Conservation (phyloP, 2,329 filamentous ascomycete genomes). For the Ophiocordyceps camponoti-floridani region DNA sequence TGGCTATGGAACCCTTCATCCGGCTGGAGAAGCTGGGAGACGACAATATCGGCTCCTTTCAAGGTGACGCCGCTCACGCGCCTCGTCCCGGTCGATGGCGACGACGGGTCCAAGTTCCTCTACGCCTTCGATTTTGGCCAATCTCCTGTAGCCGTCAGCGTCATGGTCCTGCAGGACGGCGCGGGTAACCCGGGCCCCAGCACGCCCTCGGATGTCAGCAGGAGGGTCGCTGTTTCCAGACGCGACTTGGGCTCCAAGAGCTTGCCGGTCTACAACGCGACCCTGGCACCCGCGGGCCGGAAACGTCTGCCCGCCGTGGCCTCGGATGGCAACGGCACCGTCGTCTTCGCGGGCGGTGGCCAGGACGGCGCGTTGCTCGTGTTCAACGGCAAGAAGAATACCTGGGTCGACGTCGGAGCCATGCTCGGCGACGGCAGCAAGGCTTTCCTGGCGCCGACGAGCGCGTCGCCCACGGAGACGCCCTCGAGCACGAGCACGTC, state of each 20-base stretch:
- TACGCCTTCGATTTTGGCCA: slow-evolving; percentile 60
- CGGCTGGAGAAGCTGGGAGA: slow-evolving; percentile 51
- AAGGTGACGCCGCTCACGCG: slow-evolving; percentile 37
- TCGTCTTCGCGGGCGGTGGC: slow-evolving; percentile 66
- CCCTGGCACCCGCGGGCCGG: slow-evolving; percentile 43
- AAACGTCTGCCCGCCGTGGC: slow-evolving; percentile 59
- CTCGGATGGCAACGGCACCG: slow-evolving; percentile 42
- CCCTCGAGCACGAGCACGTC: slow-evolving; percentile 9
- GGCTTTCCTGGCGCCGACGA: slow-evolving; percentile 8
- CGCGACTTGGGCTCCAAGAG: slow-evolving; percentile 35
- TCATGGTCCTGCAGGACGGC: slow-evolving; percentile 46
- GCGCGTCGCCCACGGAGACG: slow-evolving; percentile 2
- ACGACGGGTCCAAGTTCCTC: slow-evolving; percentile 62
- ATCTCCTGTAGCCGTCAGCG: slow-evolving; percentile 58
- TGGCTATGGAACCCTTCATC: slow-evolving; percentile 47
- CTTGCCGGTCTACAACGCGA: slow-evolving; percentile 68
- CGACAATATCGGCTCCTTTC: slow-evolving; percentile 42
- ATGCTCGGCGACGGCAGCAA: slow-evolving; percentile 36
- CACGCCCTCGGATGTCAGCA: slow-evolving; percentile 20
- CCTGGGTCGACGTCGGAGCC: slow-evolving; percentile 56
- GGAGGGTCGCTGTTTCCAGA: slow-evolving; percentile 7
- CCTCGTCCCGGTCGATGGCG: slow-evolving; percentile 47
- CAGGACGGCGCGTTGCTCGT: slow-evolving; percentile 49
- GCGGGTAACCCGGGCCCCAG: slow-evolving; percentile 34
- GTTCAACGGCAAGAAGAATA: slow-evolving; percentile 59